phyloP scores from a whole-genome alignment of 495 filamentous ascomycete genomes.

The Penicillium subrubescens region DNA sequence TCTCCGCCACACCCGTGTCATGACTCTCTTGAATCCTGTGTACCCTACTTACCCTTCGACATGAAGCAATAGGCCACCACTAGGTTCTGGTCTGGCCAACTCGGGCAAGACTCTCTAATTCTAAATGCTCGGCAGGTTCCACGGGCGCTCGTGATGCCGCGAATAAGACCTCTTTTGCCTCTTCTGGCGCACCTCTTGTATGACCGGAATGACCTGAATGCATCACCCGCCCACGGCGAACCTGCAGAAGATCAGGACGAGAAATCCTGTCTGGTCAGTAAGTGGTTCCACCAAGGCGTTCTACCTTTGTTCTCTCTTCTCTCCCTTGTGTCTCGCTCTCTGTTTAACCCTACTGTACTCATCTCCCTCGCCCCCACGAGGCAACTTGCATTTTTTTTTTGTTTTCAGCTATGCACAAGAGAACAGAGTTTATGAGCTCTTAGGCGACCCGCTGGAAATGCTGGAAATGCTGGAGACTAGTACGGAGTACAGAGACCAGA shows the following conservation, averaged over 20 bases:
- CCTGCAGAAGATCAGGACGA: conserved; percentile 23
- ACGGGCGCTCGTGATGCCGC: conserved; percentile 25
- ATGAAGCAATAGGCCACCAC: not conserved
- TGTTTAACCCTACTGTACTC: too few relatives aligned
- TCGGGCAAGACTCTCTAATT: not conserved
- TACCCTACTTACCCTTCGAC: not conserved
- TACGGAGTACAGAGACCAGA: not conserved
- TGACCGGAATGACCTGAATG: conserved; percentile 17
- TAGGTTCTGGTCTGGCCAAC: not conserved
- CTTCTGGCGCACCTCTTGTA: not conserved
- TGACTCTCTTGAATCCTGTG: not conserved
- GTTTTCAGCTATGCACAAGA: not conserved
- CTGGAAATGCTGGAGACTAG: not conserved
- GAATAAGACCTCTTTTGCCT: not conserved
- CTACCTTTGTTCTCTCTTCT: not conserved
- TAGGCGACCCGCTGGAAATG: not conserved
- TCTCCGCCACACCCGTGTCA: conserved; percentile 10
- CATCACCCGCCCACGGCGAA: conserved; percentile 24
- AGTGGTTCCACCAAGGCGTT: conserved; percentile 6
- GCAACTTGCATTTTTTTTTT: not conserved
- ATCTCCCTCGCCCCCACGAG: conserved; percentile 6
- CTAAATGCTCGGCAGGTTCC: conserved; percentile 9
- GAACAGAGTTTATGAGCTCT: conserved; percentile 1
- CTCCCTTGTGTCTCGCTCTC: not conserved
- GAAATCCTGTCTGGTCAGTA: not conserved